These are phyloP conservation scores for Podaxis mareebaensis DNA, from an alignment of 768 basidiomycete species.

Conservation along the genomic window DNA sequence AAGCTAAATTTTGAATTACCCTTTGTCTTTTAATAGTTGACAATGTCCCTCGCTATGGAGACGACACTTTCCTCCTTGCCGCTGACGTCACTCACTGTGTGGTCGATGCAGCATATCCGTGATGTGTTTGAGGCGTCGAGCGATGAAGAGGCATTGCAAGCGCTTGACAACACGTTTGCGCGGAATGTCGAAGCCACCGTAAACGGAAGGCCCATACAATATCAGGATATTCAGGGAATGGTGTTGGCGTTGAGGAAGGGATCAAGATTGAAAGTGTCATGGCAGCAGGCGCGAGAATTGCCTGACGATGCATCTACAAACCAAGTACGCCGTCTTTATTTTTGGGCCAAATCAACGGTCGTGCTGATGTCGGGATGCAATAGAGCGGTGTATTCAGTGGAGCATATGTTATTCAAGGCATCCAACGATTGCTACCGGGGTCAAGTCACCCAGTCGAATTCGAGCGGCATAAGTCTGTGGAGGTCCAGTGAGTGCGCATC, in stretches of 20 bases:
- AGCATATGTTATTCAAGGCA: conserved; percentile 11
- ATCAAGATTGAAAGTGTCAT: conserved; percentile 9
- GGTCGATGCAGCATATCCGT: conserved; percentile 16
- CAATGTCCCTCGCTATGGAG: neutral
- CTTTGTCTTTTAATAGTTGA: neutral
- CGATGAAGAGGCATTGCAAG: conserved; percentile 15
- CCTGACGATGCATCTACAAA: conserved; percentile 11
- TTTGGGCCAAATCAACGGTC: no score
- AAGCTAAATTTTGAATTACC: neutral
- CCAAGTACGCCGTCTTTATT: neutral
- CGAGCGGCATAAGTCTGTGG: conserved; percentile 15
- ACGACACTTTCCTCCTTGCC: conserved; percentile 5
- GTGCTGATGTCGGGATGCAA: neutral
- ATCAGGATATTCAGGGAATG: conserved; percentile 14
- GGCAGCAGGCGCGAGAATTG: conserved; percentile 13
- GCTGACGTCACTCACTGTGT: conserved; percentile 15
- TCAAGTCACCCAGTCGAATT: conserved; percentile 8
- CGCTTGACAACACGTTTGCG: conserved; percentile 13
- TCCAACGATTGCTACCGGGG: conserved; percentile 9
- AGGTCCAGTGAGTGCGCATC: conserved; percentile 3
- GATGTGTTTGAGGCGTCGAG: conserved; percentile 18
- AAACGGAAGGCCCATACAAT: conserved; percentile 13
- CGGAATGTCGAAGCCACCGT: conserved; percentile 13
- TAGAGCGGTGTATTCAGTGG: conserved; percentile 13
- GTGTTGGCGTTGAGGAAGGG: conserved; percentile 15